These are phyloP conservation scores for Bipolaris victoriae DNA, from an alignment of 2,329 filamentous ascomycete species.

Conservation along the genomic window DNA sequence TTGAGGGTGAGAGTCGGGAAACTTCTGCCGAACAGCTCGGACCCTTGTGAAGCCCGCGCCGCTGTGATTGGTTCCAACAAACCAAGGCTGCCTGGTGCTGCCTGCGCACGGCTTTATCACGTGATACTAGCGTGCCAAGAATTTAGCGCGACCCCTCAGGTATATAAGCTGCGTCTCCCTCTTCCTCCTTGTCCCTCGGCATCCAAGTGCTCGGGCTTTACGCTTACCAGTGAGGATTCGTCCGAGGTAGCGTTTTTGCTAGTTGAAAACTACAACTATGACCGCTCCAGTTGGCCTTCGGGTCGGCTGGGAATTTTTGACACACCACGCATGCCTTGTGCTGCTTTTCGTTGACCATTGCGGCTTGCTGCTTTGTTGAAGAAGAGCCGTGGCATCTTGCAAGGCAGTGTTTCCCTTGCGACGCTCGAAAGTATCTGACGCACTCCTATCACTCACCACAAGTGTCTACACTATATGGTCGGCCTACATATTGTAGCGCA, in stretches of 20 bases:
- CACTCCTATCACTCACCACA: too few relatives aligned
- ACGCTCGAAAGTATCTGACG: not conserved
- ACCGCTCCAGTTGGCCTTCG: slow-evolving; percentile 75
- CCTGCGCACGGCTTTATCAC: slow-evolving; percentile 12
- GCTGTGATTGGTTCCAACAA: not conserved
- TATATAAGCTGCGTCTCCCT: slow-evolving; percentile 16
- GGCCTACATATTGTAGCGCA: too few relatives aligned
- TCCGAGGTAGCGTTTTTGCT: slow-evolving; percentile 89
- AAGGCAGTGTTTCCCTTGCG: not conserved
- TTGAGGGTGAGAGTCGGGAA: not conserved
- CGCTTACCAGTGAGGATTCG: slow-evolving; percentile 84
- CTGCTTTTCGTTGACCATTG: slow-evolving; percentile 40
- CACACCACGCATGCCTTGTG: slow-evolving; percentile 46
- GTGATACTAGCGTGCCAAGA: slow-evolving; percentile 29
- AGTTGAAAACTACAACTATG: slow-evolving; percentile 83
- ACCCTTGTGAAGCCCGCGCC: not conserved
- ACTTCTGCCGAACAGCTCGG: not conserved
- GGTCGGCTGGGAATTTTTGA: slow-evolving; percentile 82
- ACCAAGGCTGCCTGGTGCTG: not conserved
- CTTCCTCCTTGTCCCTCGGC: slow-evolving; percentile 9
- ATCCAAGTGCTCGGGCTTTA: slow-evolving; percentile 73
- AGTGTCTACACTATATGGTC: too few relatives aligned
- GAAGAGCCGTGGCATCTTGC: slow-evolving; percentile 26
- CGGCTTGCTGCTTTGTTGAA: slow-evolving; percentile 36
- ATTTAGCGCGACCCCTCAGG: slow-evolving; percentile 1